Base-by-base conservation (phyloP, 768 basidiomycete species). In the Serpula lacrymans region DNA sequence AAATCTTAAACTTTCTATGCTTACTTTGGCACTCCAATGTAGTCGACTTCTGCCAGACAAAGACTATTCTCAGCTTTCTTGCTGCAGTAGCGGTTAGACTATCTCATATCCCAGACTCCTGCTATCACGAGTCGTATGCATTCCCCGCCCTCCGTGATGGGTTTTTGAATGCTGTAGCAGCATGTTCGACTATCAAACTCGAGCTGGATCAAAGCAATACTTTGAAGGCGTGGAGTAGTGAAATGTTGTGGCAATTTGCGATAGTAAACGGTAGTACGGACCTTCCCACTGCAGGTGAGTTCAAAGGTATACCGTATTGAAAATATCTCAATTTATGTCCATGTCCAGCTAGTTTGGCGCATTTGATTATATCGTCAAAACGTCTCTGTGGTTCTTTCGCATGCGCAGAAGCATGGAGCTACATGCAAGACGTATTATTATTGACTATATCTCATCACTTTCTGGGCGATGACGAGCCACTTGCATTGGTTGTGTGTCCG, bases 401-500 rank as follows among this genome's bases (percentile, higher is more conserved):
- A 27, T 62, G 62, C 41, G 61, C 69, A 8, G 81, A 83, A 37
- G 54, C 54, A 12, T 42, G 58, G 43, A 64, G 74, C 32, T 68
- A 74, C 51, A 54, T 87, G 37, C 58, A 74, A 21, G 74, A 78
- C 38, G 58, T 65, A 1, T 50, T 79, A 5, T 48, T 80, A 5
- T 58, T 76, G 26, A 72, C 79, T 25, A 50, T 77, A 23, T 62
- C 68, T n/a, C 64, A 59, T 18, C 59, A 72, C 29, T 70, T 71
- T 41, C 24, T 58, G n/a, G 67, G 58, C 20, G 71, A 74, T 25
- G 70, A 77, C 21, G 74, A 75, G 43, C 61, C 73, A 2, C 60
- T 83, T 18, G 74, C 74, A 8, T 48, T 82, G 32, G 48, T 80
- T 21, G 58, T 73, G 8, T 67, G 68, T 34, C 70, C 77, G 7